Evolutionary conservation across 345 rosid species (phyloP).

Genomic region (Eutrema japonicum): DNA sequence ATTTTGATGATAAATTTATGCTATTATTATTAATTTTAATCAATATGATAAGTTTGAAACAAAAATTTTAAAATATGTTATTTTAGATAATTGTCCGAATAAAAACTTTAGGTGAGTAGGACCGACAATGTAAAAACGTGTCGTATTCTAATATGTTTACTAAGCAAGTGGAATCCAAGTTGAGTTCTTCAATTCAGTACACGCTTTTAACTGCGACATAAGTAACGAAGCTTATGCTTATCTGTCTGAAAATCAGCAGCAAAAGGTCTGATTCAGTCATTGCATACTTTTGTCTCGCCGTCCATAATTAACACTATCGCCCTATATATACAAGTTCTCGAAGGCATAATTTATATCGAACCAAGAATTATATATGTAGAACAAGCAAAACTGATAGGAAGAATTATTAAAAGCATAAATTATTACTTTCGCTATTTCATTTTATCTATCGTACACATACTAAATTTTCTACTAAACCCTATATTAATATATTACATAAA

Average conservation of each 20-base stretch:
- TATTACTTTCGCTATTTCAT: not conserved
- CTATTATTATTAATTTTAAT: no score
- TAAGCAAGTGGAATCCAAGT: slow-evolving; percentile 30
- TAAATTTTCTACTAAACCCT: no score
- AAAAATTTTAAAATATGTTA: no score
- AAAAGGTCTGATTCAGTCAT: not conserved
- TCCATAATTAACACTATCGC: not conserved
- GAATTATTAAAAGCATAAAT: not conserved
- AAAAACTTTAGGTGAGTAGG: no score
- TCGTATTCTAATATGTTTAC: slow-evolving; percentile 11
- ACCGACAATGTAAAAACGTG: not conserved
- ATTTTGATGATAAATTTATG: no score
- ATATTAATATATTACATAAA: no score
- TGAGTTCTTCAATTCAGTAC: slow-evolving; percentile 15
- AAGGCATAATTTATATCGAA: not conserved
- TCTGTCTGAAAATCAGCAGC: slow-evolving; percentile 33
- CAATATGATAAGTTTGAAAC: no score
- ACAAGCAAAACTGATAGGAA: not conserved
- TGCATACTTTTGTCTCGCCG: slow-evolving; percentile 36
- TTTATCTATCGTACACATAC: no score
- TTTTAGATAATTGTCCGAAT: no score
- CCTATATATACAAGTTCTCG: no score
- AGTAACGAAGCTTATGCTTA: slow-evolving; percentile 16
- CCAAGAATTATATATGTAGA: not conserved
- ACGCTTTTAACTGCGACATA: slow-evolving; percentile 2